phyloP scores from a whole-genome alignment of 164 flowering plant species.

The Magnolia sinica region DNA sequence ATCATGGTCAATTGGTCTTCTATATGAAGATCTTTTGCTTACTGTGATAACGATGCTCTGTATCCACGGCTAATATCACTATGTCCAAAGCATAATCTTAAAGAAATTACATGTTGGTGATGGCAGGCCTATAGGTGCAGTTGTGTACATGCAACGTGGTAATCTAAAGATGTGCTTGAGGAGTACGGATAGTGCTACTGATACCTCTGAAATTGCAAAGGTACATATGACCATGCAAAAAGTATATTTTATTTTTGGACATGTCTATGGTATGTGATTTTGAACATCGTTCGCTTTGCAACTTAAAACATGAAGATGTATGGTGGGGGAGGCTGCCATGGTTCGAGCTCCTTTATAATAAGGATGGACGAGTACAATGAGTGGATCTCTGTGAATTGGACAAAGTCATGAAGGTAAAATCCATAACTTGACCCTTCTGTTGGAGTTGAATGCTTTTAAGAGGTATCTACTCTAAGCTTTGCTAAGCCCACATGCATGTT shows the following conservation, averaged over 20 bases:
- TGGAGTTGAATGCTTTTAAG: not conserved
- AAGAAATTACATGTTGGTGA: slow-evolving; percentile 1
- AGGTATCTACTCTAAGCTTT: not conserved
- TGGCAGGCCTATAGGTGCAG: slow-evolving; percentile 97
- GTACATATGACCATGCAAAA: slow-evolving; percentile 27
- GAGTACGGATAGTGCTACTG: slow-evolving; percentile 59
- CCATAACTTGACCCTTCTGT: not conserved
- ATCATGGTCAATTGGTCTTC: too few relatives aligned
- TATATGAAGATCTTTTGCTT: too few relatives aligned
- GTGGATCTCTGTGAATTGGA: slow-evolving; percentile 42
- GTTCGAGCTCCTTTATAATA: slow-evolving; percentile 88
- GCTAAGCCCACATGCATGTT: too few relatives aligned
- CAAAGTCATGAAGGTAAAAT: not conserved
- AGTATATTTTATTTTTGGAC: not conserved
- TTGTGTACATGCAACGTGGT: slow-evolving; percentile 66
- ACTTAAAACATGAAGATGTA: slow-evolving; percentile 61
- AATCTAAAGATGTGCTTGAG: slow-evolving; percentile 90
- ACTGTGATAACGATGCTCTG: too few relatives aligned
- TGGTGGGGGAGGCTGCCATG: slow-evolving; percentile 81
- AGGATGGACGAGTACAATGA: slow-evolving; percentile 90
- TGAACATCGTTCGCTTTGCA: slow-evolving; percentile 7
- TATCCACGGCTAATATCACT: too few relatives aligned
- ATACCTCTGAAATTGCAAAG: slow-evolving; percentile 94
- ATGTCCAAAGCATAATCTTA: not conserved
- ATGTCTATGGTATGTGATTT: not conserved